A percentile compares a stretch with the other conserved stretches of the same genome.
These are phyloP conservation scores for Neonectria magnoliae DNA, from an alignment of 2,329 filamentous ascomycete species.

Conservation along the genomic window DNA sequence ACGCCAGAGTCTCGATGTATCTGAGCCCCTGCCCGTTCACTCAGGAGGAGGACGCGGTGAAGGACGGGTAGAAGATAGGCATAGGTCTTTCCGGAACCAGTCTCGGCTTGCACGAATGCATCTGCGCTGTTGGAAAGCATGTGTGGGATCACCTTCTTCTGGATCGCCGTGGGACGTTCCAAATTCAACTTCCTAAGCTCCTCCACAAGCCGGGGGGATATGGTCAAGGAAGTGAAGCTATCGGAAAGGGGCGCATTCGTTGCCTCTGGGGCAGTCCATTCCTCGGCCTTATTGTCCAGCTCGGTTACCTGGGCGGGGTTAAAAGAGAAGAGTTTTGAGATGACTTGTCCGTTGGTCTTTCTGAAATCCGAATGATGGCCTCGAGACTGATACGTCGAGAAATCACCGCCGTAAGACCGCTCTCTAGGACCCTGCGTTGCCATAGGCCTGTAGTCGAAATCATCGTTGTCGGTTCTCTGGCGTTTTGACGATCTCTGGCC, in stretches of 20 bases:
- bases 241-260: constrained; percentile 91
- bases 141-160: constrained; percentile 87
- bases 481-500: constrained; percentile 56
- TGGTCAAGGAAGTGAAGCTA: constrained; percentile 85
- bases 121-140: constrained; percentile 84
- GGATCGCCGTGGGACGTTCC: constrained; percentile 92
- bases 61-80: constrained; percentile 95
- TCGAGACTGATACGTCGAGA: constrained; percentile 33
- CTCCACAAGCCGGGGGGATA: constrained; percentile 81
- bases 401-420: constrained; percentile 27
- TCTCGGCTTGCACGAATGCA: constrained; percentile 96
- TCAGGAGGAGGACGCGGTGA: constrained; percentile 83
- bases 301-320: constrained; percentile 80
- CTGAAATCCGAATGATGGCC: constrained; percentile 34
- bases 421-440: constrained; percentile 25
- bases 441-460: constrained; percentile 29
- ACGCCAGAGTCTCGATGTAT: constrained; percentile 87
- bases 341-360: constrained; percentile 65
- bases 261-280: constrained; percentile 71
- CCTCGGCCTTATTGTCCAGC: constrained; percentile 60
- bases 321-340: constrained; percentile 91
- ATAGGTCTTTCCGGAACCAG: constrained; percentile 95
- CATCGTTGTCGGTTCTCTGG: constrained; percentile 48
- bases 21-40: constrained; percentile 64
- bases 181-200: constrained; percentile 89